These are phyloP conservation scores for Apiospora sp. DNA, from an alignment of 2,329 filamentous ascomycete genomes.

Conservation along the genomic window DNA sequence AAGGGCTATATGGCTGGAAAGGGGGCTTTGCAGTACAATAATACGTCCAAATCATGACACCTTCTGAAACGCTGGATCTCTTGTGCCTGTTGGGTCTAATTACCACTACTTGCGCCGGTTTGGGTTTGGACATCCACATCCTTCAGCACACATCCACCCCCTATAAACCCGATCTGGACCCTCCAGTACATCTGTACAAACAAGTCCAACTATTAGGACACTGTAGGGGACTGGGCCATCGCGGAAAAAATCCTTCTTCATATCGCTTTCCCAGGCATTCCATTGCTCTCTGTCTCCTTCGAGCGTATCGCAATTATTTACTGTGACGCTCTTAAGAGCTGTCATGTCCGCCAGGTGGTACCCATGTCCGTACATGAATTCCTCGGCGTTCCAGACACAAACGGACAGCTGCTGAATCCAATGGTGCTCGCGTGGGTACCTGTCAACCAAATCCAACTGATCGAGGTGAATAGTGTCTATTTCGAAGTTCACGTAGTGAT, in stretches of 20 bases:
- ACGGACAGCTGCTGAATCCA: not conserved
- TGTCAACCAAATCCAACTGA: not conserved
- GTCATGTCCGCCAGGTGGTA: not conserved
- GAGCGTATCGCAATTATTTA: not conserved
- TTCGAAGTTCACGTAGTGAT: constrained; percentile 2
- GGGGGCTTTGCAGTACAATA: too few species aligned
- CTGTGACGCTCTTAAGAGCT: not conserved
- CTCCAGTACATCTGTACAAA: not conserved
- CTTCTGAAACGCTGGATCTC: too few species aligned
- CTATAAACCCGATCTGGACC: not conserved
- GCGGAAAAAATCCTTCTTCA: not conserved
- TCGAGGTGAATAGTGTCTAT: not conserved
- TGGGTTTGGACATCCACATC: not conserved
- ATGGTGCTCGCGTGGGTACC: not conserved
- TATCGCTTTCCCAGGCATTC: not conserved
- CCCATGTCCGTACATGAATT: not conserved
- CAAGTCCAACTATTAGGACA: not conserved
- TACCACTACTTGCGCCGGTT: not conserved
- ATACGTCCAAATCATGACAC: too few species aligned
- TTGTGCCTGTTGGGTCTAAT: too few species aligned
- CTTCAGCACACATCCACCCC: not conserved
- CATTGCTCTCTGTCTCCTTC: not conserved
- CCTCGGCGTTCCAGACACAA: not conserved
- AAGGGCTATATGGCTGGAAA: too few species aligned
- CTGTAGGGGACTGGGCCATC: not conserved